Evolutionary conservation across 2,329 filamentous ascomycete genomes (phyloP).

Genomic region (Dactylellina sp.): DNA sequence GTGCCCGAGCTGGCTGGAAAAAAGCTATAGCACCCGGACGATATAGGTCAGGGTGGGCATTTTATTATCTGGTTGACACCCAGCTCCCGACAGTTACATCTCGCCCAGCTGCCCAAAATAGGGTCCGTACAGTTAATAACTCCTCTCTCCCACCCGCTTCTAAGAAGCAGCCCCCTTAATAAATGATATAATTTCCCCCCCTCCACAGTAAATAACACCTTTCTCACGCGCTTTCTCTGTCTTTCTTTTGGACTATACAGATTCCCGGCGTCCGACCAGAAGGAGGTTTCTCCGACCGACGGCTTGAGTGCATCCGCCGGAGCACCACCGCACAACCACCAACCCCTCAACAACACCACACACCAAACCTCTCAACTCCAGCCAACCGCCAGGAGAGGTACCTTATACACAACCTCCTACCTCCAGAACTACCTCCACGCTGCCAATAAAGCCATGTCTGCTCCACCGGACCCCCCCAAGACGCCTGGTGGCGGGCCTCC

Average conservation of each 20-base stretch:
- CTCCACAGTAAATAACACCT: too few relatives aligned
- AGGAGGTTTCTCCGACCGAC: constrained; percentile 52
- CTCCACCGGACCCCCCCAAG: constrained; percentile 48
- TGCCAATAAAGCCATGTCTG: constrained; percentile 56
- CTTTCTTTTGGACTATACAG: constrained; percentile 14
- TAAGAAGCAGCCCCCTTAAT: background rate
- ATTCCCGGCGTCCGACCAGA: constrained; percentile 45
- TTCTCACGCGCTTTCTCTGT: constrained; percentile 22
- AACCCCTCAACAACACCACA: constrained; percentile 40
- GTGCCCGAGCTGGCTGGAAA: too few relatives aligned
- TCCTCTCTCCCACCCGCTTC: constrained; percentile 15
- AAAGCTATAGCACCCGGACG: too few relatives aligned
- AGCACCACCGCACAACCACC: constrained; percentile 36
- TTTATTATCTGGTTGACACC: too few relatives aligned
- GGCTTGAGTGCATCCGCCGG: constrained; percentile 42
- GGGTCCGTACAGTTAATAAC: constrained; percentile 32
- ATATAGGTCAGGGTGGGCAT: too few relatives aligned
- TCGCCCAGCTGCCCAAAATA: constrained; percentile 51
- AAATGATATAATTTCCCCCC: background rate
- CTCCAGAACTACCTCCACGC: constrained; percentile 57
- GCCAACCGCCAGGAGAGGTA: constrained; percentile 9
- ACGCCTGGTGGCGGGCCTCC: constrained; percentile 51
- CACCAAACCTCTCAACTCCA: constrained; percentile 4
- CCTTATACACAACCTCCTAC: constrained; percentile 34
- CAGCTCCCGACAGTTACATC: background rate